Conservation (phyloP, 225 moss, liverwort and hornwort species). For the Takakia lepidozioides region DNA sequence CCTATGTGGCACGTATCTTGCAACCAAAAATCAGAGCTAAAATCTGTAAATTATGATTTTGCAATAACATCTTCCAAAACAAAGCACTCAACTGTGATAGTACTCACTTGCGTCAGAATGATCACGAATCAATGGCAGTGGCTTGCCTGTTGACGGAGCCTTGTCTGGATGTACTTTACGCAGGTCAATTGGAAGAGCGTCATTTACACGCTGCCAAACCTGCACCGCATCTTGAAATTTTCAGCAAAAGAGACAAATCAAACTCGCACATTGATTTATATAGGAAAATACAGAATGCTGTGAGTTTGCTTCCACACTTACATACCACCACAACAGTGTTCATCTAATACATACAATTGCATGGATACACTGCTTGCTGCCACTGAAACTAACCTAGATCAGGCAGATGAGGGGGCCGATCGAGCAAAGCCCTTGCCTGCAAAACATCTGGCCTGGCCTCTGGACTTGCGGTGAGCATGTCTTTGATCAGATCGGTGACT, state of each 20-base stretch:
- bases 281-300: too few species aligned
- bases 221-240: slow-evolving; percentile 18
- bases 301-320: too few species aligned
- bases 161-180: slow-evolving; percentile 76
- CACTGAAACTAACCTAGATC: slow-evolving; percentile 99
- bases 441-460: slow-evolving; percentile 95
- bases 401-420: slow-evolving; percentile 95
- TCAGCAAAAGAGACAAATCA: slow-evolving; percentile 11
- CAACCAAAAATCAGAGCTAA: too few species aligned
- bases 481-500: slow-evolving; percentile 73
- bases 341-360: too few species aligned
- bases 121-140: slow-evolving; percentile 33
- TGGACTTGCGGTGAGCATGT: slow-evolving; percentile 92
- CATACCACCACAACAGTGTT: too few species aligned
- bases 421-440: slow-evolving; percentile 99
- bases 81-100: too few species aligned
- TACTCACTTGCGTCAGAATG: slow-evolving; percentile 40
- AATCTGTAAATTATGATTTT: too few species aligned
- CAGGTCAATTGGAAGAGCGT: slow-evolving; percentile 67
- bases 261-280: too few species aligned
- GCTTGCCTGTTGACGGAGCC: slow-evolving; percentile 28
- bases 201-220: slow-evolving; percentile 93
- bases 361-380: slow-evolving; percentile 46
- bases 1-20: too few species aligned
- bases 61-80: too few species aligned